These are phyloP conservation scores for Brassica carinata DNA, from an alignment of 345 rosid genomes.

Conservation along the genomic window DNA sequence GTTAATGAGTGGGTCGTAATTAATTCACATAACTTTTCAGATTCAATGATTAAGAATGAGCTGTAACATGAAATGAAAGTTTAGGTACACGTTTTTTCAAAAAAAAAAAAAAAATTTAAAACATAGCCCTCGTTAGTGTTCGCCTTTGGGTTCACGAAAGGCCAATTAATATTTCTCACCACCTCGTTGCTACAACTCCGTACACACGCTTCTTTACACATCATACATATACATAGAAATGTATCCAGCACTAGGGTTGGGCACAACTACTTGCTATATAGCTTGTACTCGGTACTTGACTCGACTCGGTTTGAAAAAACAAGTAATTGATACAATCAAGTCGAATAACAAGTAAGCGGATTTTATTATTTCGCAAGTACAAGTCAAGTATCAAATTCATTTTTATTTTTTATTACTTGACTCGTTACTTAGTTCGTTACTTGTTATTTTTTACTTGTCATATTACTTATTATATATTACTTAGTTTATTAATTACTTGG, in stretches of 20 bases:
- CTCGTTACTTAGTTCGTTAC: no score
- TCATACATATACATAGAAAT: neutral
- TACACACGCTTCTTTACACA: slow-evolving; percentile 21
- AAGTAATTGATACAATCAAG: no score
- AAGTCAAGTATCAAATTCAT: no score
- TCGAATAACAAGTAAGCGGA: no score
- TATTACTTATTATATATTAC: no score
- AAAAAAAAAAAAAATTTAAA: neutral
- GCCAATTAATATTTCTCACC: slow-evolving; percentile 18
- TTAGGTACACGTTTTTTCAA: slow-evolving; percentile 5
- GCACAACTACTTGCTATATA: no score
- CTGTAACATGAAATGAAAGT: slow-evolving; percentile 13
- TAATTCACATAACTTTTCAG: slow-evolving; percentile 5
- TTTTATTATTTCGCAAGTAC: no score
- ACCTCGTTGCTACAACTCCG: slow-evolving; percentile 34
- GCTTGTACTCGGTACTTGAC: no score
- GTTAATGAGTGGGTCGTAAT: slow-evolving; percentile 13
- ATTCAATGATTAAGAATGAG: slow-evolving; percentile 25
- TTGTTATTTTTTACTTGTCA: no score
- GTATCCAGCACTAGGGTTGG: neutral
- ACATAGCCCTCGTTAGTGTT: slow-evolving; percentile 17
- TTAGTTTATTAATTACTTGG: no score
- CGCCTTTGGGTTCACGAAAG: slow-evolving; percentile 36
- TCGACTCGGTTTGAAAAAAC: no score
- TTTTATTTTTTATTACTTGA: no score